phyloP scores from a whole-genome alignment of 2,329 filamentous ascomycete genomes.

The Talaromyces funiculosus region DNA sequence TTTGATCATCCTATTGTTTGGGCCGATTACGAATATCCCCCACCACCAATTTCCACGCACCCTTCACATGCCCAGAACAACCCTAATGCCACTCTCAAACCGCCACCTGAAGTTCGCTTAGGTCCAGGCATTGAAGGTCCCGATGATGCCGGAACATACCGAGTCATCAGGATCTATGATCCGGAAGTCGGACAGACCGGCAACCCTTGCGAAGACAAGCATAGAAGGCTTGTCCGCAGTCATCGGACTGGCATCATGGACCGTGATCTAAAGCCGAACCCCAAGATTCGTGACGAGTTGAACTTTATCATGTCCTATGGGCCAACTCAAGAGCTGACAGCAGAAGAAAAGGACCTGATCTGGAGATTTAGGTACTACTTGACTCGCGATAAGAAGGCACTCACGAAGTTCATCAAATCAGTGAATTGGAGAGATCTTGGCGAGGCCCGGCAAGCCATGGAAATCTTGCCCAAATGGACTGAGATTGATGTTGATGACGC shows the following conservation, averaged over 20 bases:
- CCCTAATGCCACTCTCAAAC: constrained; percentile 66
- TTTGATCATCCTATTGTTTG: constrained; percentile 97
- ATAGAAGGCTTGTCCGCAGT: constrained; percentile 83
- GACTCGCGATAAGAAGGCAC: constrained; percentile 80
- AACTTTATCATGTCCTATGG: constrained; percentile 89
- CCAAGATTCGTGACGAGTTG: constrained; percentile 88
- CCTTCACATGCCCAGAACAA: constrained; percentile 59
- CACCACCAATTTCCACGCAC: constrained; percentile 73
- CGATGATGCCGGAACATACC: constrained; percentile 45
- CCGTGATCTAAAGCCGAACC: constrained; percentile 91
- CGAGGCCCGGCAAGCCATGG: constrained; percentile 83
- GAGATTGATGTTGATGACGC: constrained; percentile 97
- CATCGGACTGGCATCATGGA: constrained; percentile 91
- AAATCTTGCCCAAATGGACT: constrained; percentile 87
- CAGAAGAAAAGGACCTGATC: constrained; percentile 90
- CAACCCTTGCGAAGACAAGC: constrained; percentile 93
- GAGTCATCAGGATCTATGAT: constrained; percentile 82
- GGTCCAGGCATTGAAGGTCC: constrained; percentile 80
- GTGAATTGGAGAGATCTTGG: constrained; percentile 85
- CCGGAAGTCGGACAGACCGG: constrained; percentile 83
- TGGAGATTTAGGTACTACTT: constrained; percentile 98
- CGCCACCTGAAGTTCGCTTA: constrained; percentile 80
- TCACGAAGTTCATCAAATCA: constrained; percentile 97
- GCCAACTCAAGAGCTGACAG: constrained; percentile 78
- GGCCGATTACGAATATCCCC: constrained; percentile 84